A percentile compares a stretch with the other conserved stretches of the same genome.
phyloP scores from a whole-genome alignment of 2,329 filamentous ascomycete genomes.

The Aspergillus pseudonomiae region DNA sequence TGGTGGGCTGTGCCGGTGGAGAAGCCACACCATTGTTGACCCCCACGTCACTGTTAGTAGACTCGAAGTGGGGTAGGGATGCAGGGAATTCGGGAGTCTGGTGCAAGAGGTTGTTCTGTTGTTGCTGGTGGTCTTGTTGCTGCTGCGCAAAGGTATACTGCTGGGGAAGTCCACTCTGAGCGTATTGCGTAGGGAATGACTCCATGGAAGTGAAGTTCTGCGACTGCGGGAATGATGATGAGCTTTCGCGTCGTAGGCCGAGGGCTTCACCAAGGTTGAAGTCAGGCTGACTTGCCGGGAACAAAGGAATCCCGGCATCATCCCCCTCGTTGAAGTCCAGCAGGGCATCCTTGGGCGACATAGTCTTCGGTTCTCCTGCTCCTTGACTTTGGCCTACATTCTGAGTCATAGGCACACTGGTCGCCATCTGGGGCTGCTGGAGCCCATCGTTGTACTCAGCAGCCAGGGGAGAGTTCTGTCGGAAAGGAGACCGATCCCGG shows the following conservation, averaged over 20 bases:
- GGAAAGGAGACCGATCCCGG: slow-evolving; percentile 80
- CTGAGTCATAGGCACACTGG: slow-evolving; percentile 38
- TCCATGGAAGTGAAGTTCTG: slow-evolving; percentile 46
- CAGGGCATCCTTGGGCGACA: slow-evolving; percentile 90
- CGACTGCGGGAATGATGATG: slow-evolving; percentile 38
- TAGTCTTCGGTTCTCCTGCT: slow-evolving; percentile 69
- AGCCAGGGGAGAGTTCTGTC: slow-evolving; percentile 67
- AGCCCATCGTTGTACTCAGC: slow-evolving; percentile 43
- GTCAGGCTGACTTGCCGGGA: slow-evolving; percentile 64
- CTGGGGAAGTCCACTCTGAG: slow-evolving; percentile 51
- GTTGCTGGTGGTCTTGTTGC: slow-evolving; percentile 27
- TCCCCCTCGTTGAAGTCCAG: slow-evolving; percentile 79
- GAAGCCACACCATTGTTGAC: slow-evolving; percentile 37
- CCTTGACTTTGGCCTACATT: slow-evolving; percentile 28
- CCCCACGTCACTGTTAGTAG: slow-evolving; percentile 57
- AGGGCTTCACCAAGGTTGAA: slow-evolving; percentile 51
- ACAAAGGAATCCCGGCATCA: slow-evolving; percentile 64
- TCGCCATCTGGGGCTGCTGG: slow-evolving; percentile 45
- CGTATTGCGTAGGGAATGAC: slow-evolving; percentile 42
- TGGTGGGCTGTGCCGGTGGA: slow-evolving; percentile 34
- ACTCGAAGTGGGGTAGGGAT: slow-evolving; percentile 64
- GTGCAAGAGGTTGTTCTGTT: slow-evolving; percentile 40
- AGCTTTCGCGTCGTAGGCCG: slow-evolving; percentile 40
- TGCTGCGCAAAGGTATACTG: slow-evolving; percentile 51
- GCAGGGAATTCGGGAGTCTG: slow-evolving; percentile 61